phyloP scores from a whole-genome alignment of 768 basidiomycete genomes.

The Boletus sp. region DNA sequence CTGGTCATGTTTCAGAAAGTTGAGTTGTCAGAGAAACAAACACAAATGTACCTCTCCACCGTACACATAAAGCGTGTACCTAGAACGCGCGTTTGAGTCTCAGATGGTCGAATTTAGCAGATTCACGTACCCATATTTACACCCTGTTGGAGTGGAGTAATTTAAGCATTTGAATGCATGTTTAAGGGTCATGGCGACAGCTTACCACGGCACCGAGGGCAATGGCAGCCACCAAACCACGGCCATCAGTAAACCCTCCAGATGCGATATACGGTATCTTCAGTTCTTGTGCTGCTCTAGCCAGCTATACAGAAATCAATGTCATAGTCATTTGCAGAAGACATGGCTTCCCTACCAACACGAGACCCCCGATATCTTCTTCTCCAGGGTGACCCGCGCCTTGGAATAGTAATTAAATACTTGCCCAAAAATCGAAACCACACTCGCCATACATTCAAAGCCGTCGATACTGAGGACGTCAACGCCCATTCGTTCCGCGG shows the following conservation, averaged over 20 bases:
- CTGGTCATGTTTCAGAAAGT: slow-evolving; percentile 34
- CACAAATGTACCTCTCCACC: slow-evolving; percentile 58
- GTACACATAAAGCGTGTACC: slow-evolving; percentile 92
- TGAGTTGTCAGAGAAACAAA: background rate
- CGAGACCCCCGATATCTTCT: slow-evolving; percentile 85
- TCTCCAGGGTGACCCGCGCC: slow-evolving; percentile 95
- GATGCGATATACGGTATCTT: slow-evolving; percentile 86
- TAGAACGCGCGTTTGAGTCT: slow-evolving; percentile 8
- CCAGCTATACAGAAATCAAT: slow-evolving; percentile 50
- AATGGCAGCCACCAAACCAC: slow-evolving; percentile 78
- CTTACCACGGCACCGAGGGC: slow-evolving; percentile 77
- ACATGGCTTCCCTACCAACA: slow-evolving; percentile 50
- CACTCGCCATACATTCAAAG: slow-evolving; percentile 66
- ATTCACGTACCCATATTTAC: slow-evolving; percentile 66
- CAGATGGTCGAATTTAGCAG: background rate
- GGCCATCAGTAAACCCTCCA: slow-evolving; percentile 85
- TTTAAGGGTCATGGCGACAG: slow-evolving; percentile 6
- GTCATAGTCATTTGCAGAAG: background rate
- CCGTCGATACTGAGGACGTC: slow-evolving; percentile 88
- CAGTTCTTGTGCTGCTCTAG: slow-evolving; percentile 81
- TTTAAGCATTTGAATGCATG: background rate
- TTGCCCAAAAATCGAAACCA: background rate
- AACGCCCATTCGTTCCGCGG: slow-evolving; percentile 74
- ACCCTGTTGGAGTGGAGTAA: slow-evolving; percentile 44
- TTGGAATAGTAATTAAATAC: slow-evolving; percentile 29